Evolutionary conservation across 371 early-diverging fungal genomes (phyloP).

Genomic region (Dichotomocladium elegans): DNA sequence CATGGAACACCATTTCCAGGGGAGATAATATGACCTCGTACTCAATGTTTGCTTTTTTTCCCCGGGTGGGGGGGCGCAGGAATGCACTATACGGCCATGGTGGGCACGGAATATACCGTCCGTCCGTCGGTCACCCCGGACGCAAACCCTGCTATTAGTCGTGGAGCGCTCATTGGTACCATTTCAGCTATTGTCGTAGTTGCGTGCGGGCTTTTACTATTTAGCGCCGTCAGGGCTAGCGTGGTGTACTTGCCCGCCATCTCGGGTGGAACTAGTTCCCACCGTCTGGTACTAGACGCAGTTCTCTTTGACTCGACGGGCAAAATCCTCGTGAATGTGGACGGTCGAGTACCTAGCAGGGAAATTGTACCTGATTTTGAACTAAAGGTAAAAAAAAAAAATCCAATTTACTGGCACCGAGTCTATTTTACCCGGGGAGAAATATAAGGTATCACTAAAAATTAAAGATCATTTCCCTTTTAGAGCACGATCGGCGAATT

Average conservation of each 20-base stretch:
- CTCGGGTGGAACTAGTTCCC: slow-evolving; percentile 10
- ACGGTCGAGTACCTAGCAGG: slow-evolving; percentile 37
- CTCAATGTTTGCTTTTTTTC: too few species aligned
- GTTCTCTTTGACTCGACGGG: slow-evolving; percentile 35
- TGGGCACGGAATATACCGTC: slow-evolving; percentile 31
- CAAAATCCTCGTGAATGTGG: slow-evolving; percentile 35
- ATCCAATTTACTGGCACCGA: not conserved
- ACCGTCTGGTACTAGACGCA: slow-evolving; percentile 24
- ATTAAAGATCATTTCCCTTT: not conserved
- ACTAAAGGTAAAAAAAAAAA: not conserved
- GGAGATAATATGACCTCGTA: too few species aligned
- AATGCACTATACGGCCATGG: slow-evolving; percentile 46
- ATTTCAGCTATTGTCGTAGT: slow-evolving; percentile 34
- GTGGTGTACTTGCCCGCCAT: slow-evolving; percentile 2
- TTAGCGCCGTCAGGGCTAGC: slow-evolving; percentile 12
- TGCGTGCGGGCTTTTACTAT: slow-evolving; percentile 24
- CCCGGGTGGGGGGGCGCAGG: too few species aligned
- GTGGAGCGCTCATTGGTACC: slow-evolving; percentile 31
- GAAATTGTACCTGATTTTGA: slow-evolving; percentile 6
- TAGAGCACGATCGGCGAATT: slow-evolving; percentile 1
- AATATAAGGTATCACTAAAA: not conserved
- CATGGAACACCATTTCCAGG: too few species aligned
- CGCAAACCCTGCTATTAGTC: slow-evolving; percentile 21
- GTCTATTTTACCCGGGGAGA: not conserved
- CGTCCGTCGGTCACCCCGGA: slow-evolving; percentile 7